Percentiles rank a stretch among this genome's conserved stretches.
These are phyloP conservation scores for Pelargonium myrrhifolium DNA, from an alignment of 441 rosid genomes.

Conservation along the genomic window DNA sequence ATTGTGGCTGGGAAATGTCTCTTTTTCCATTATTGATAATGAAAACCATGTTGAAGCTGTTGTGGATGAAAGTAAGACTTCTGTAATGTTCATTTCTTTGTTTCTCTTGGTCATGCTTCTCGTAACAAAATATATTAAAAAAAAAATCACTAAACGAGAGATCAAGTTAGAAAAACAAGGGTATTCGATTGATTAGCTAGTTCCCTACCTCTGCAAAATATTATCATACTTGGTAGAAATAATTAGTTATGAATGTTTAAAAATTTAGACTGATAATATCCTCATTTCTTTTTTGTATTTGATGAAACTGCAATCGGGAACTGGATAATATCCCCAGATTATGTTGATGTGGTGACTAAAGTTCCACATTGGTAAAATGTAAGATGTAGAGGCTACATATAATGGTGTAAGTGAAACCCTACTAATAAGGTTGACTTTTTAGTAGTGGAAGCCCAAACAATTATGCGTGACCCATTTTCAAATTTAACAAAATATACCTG, in stretches of 20 bases:
- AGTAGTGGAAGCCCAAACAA: too few species aligned
- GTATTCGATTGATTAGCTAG: slow-evolving; percentile 2
- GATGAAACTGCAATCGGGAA: neutral
- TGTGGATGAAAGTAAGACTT: slow-evolving; percentile 69
- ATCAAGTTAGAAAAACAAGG: neutral
- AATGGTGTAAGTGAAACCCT: too few species aligned
- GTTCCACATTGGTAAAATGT: too few species aligned
- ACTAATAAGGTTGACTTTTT: too few species aligned
- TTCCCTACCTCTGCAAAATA: neutral
- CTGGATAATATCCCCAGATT: neutral
- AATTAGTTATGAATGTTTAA: neutral
- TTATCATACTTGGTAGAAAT: neutral
- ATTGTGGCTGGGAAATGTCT: slow-evolving; percentile 86
- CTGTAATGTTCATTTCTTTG: slow-evolving; percentile 2
- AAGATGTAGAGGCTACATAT: too few species aligned
- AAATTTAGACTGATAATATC: neutral
- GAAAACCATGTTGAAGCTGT: slow-evolving; percentile 91
- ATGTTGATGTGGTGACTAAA: neutral
- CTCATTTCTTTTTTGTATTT: neutral
- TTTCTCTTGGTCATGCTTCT: neutral
- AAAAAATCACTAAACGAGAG: neutral
- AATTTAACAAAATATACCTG: neutral
- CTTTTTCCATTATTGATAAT: slow-evolving; percentile 70
- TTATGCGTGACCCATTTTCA: too few species aligned
- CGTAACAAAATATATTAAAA: neutral